Conservation (phyloP, 495 filamentous ascomycete species). For the Pyrenula aspistea region DNA sequence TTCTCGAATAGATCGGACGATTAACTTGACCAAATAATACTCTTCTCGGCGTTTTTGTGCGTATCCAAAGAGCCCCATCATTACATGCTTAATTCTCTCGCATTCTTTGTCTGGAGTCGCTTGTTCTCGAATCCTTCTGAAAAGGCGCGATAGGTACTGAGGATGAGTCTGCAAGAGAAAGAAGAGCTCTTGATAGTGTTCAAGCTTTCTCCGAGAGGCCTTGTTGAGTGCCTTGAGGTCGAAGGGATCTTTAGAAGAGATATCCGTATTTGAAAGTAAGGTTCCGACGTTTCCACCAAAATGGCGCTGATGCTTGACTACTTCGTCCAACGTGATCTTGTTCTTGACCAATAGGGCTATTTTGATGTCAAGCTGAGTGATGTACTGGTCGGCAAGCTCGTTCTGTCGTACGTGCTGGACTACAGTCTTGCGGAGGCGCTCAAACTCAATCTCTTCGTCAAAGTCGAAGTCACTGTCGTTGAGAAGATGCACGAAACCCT, state of each 20-base stretch:
- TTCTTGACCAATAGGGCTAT: slow-evolving; percentile 97
- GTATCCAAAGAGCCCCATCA: slow-evolving; percentile 96
- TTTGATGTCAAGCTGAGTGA: slow-evolving; percentile 96
- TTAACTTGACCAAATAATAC: slow-evolving; percentile 88
- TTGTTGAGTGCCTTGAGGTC: slow-evolving; percentile 97
- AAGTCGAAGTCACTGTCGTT: slow-evolving; percentile 99
- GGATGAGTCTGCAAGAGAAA: slow-evolving; percentile 96
- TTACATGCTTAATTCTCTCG: slow-evolving; percentile 80
- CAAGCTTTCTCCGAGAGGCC: slow-evolving; percentile 83
- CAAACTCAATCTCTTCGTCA: slow-evolving; percentile 95
- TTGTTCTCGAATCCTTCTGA: slow-evolving; percentile 70
- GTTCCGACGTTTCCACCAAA: slow-evolving; percentile 86
- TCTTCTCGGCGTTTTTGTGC: slow-evolving; percentile 94
- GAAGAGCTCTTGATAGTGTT: slow-evolving; percentile 95
- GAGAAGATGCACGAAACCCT: slow-evolving; percentile 93
- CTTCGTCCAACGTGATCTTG: slow-evolving; percentile 97
- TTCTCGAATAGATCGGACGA: slow-evolving; percentile 71
- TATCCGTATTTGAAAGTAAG: slow-evolving; percentile 73
- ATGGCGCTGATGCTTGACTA: slow-evolving; percentile 92
- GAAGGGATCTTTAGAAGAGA: slow-evolving; percentile 82
- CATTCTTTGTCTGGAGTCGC: slow-evolving; percentile 84
- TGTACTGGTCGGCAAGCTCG: slow-evolving; percentile 93
- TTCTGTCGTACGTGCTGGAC: slow-evolving; percentile 96
- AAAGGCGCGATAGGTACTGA: slow-evolving; percentile 82
- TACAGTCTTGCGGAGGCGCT: slow-evolving; percentile 81